Evolutionary conservation across 2,329 filamentous ascomycete species (phyloP).

Genomic region (Diaporthe humulicola): DNA sequence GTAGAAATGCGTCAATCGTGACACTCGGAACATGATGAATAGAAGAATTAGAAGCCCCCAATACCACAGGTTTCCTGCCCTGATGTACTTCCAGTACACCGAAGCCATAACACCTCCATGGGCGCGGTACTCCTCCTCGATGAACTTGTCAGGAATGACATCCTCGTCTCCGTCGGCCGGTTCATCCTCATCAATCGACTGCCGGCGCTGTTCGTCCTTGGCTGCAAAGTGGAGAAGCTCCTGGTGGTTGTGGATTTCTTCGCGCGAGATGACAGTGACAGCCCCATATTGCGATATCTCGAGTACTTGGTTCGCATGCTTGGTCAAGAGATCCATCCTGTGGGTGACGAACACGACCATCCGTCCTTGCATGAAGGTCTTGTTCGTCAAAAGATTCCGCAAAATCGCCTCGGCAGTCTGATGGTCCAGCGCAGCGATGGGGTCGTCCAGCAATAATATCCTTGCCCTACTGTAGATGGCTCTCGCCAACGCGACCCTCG

Average conservation of each 20-base stretch:
- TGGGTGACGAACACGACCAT: slow-evolving; percentile 87
- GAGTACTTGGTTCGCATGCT: slow-evolving; percentile 80
- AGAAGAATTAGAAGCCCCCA: slow-evolving; percentile 77
- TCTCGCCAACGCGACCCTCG: slow-evolving; percentile 72
- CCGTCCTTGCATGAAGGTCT: slow-evolving; percentile 62
- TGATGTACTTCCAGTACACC: slow-evolving; percentile 89
- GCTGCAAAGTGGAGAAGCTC: slow-evolving; percentile 52
- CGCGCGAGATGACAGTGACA: slow-evolving; percentile 40
- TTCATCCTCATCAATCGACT: slow-evolving; percentile 38
- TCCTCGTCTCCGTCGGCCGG: slow-evolving; percentile 49
- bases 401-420: slow-evolving; percentile 73
- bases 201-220: slow-evolving; percentile 54
- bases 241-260: slow-evolving; percentile 54
- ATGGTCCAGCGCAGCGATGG: slow-evolving; percentile 73
- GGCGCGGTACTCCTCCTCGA: slow-evolving; percentile 81
- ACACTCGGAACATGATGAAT: slow-evolving; percentile 73
- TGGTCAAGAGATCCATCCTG: slow-evolving; percentile 80
- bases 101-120: slow-evolving; percentile 80
- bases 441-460: slow-evolving; percentile 72
- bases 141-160: slow-evolving; percentile 71
- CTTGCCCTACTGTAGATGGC: slow-evolving; percentile 71
- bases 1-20: slow-evolving; percentile 78
- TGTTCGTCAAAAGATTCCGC: slow-evolving; percentile 64
- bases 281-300: slow-evolving; percentile 69
- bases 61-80: slow-evolving; percentile 80